phyloP scores from a whole-genome alignment of 805 yeast species.

The Clavispora vitiphila region DNA sequence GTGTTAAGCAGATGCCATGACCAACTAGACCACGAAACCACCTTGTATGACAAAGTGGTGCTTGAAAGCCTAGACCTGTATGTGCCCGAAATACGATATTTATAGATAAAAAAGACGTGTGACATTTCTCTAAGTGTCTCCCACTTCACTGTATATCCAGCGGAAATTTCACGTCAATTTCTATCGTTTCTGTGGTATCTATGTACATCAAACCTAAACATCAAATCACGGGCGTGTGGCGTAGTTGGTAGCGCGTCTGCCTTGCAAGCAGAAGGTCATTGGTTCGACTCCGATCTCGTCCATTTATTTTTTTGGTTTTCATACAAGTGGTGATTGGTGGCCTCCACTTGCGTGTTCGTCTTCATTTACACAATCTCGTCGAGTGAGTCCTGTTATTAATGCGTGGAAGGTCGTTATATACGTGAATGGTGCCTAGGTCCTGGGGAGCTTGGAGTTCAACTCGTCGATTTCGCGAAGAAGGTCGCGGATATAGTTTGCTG shows the following conservation, averaged over 20 bases:
- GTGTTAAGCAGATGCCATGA: slow-evolving; percentile 99
- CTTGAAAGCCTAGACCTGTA: no score
- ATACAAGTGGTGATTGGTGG: no score
- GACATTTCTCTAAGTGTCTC: no score
- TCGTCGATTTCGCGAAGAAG: slow-evolving; percentile 26
- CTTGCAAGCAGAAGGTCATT: slow-evolving; percentile 73
- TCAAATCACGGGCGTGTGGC: slow-evolving; percentile 75
- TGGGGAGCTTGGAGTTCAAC: slow-evolving; percentile 2
- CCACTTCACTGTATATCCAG: no score
- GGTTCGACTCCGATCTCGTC: slow-evolving; percentile 79
- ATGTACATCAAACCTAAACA: no score
- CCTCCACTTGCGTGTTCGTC: no score
- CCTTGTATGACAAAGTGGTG: no score
- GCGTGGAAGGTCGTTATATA: background rate
- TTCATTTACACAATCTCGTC: no score
- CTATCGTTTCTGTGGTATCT: no score
- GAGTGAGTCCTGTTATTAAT: background rate
- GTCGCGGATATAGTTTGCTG: slow-evolving; percentile 58
- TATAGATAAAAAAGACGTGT: no score
- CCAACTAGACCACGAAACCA: slow-evolving; percentile 90
- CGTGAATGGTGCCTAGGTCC: background rate
- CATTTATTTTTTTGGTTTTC: slow-evolving; percentile 39
- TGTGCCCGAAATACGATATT: no score
- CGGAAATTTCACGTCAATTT: no score
- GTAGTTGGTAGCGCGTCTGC: slow-evolving; percentile 79